Conservation (phyloP, 2,329 filamentous ascomycete species). For the Fusarium abutilonis region DNA sequence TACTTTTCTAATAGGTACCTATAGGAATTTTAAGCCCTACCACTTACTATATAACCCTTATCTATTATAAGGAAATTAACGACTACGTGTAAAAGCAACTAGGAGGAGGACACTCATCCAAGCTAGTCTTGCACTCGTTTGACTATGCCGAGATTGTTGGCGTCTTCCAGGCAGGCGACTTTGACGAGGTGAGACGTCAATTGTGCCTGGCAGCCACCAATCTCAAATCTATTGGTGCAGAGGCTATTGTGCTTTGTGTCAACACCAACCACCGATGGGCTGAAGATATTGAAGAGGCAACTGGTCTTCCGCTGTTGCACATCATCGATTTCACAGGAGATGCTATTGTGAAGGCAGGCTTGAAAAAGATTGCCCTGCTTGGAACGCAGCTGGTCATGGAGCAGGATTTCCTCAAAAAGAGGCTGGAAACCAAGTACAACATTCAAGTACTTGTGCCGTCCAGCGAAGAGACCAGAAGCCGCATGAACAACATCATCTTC, state of each 20-base stretch:
- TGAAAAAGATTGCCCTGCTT: slow-evolving; percentile 6
- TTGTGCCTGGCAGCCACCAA: slow-evolving; percentile 5
- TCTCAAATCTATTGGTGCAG: slow-evolving; percentile 13
- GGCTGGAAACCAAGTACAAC: background rate
- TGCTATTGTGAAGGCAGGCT: background rate
- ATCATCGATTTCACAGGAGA: slow-evolving; percentile 6
- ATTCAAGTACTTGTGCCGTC: slow-evolving; percentile 2
- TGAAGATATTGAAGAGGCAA: slow-evolving; percentile 1
- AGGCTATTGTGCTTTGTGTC: slow-evolving; percentile 18
- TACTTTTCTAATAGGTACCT: no score
- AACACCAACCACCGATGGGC: slow-evolving; percentile 17
- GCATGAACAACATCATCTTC: slow-evolving; percentile 10
- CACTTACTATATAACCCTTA: slow-evolving; percentile 3
- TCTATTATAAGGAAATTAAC: slow-evolving; percentile 17
- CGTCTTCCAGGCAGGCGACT: slow-evolving; percentile 6
- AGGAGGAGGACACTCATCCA: slow-evolving; percentile 8
- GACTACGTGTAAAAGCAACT: slow-evolving; percentile 2
- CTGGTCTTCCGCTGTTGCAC: background rate
- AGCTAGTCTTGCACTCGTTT: slow-evolving; percentile 13
- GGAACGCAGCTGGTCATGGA: slow-evolving; percentile 4
- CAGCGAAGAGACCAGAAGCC: background rate
- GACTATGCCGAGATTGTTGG: background rate
- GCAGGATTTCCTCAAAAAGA: slow-evolving; percentile 3
- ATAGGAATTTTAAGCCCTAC: no score
- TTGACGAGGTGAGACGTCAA: slow-evolving; percentile 8